phyloP scores from a whole-genome alignment of 805 yeast species.

The Candida andamanensis region DNA sequence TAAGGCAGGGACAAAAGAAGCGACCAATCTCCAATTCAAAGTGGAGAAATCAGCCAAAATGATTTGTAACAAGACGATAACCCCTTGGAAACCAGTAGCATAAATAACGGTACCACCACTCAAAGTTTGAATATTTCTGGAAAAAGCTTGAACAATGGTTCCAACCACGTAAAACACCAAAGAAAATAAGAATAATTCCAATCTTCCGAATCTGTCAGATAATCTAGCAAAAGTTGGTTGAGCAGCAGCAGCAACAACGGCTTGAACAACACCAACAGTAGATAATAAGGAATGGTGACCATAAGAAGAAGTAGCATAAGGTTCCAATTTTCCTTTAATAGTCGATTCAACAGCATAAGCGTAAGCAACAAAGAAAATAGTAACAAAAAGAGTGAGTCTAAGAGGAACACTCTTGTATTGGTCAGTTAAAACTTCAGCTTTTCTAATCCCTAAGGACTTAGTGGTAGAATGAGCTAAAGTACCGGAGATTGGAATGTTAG shows the following conservation, averaged over 20 bases:
- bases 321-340: slow-evolving; percentile 23
- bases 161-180: slow-evolving; percentile 57
- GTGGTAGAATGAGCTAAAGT: slow-evolving; percentile 10
- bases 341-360: slow-evolving; percentile 34
- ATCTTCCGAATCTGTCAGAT: slow-evolving; percentile 64
- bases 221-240: slow-evolving; percentile 61
- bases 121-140: slow-evolving; percentile 50
- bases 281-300: slow-evolving; percentile 50
- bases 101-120: slow-evolving; percentile 60
- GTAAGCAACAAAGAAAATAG: slow-evolving; percentile 52
- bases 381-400: slow-evolving; percentile 41
- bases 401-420: slow-evolving; percentile 34
- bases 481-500: slow-evolving; percentile 4
- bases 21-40: slow-evolving; percentile 65
- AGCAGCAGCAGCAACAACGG: slow-evolving; percentile 62
- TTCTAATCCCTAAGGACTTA: slow-evolving; percentile 48
- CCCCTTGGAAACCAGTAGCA: slow-evolving; percentile 56
- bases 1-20: slow-evolving; percentile 60
- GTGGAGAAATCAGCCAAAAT: slow-evolving; percentile 63
- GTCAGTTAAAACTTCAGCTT: slow-evolving; percentile 49
- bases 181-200: slow-evolving; percentile 45
- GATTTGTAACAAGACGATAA: slow-evolving; percentile 50
- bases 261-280: slow-evolving; percentile 52
- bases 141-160: slow-evolving; percentile 58
- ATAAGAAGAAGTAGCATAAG: slow-evolving; percentile 54